Evolutionary conservation across 768 basidiomycete species (phyloP), one percentile per base, ranked within the genome.

Genomic region (Pholiota microspora): DNA sequence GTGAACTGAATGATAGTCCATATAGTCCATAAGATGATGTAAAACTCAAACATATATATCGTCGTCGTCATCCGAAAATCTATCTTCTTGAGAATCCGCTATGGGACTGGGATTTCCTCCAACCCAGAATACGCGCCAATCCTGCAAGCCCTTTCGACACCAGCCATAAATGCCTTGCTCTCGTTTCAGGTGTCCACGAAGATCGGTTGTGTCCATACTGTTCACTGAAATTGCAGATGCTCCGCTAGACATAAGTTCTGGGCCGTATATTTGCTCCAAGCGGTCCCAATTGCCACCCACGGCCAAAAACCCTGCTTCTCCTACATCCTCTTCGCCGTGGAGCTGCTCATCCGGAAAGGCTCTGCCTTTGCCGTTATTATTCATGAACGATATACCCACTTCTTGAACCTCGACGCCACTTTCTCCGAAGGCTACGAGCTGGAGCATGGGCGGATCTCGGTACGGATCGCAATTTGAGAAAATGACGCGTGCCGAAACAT

Each of bases 61-160:
- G n/a, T 57, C 45, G 21, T 54, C 53, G 2, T 16, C 29, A 21
- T 56, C 59, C 21, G 51, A 38, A 34, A 48, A 44, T 34, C 38
- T 53, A 25, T 52, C 36, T 28, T 45, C 36, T 36, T 10, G 12
- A 23, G 40, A 51, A n/a, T 42, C 40, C 18, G 15, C 23, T 13
- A 4, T 51, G 23, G 28, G 13, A 46, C 44, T 47, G 45, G 44
- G 57, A 48, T 54, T 72, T 18, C 88, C 88, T 0, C 91, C 91
- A 8, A 92, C 70, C 91, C 91, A 94, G 64, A 93, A 85, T 10
- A 93, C 80, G 18, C 91, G 75, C 80, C 84, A 94, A 63, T 94
- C 91, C 51, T 84, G 81, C 3, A 74, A 57, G 13, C 86, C 90
- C 63, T 86, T 90, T 60, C 82, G 71, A 69, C 83, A 77, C 90